Percentiles rank a stretch among this genome's conserved stretches.
These are phyloP conservation scores for Dipteronia sinensis DNA, from an alignment of 345 rosid genomes.

Conservation along the genomic window DNA sequence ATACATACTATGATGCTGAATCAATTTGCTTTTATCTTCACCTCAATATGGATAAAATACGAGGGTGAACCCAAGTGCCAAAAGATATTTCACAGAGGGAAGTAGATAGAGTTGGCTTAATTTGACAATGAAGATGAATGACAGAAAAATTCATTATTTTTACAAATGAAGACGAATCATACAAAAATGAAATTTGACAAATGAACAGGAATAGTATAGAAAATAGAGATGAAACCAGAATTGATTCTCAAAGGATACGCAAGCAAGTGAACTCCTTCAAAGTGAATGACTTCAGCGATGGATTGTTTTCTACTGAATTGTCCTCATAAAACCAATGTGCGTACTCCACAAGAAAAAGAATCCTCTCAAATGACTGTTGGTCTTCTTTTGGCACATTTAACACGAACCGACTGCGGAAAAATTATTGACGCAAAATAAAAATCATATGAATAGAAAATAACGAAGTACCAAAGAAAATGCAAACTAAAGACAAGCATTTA, in stretches of 20 bases:
- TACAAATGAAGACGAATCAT: slow-evolving; percentile 4
- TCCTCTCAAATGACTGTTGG: slow-evolving; percentile 95
- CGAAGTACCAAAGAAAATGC: background rate
- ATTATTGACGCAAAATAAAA: background rate
- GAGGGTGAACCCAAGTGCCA: background rate
- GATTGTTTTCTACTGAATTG: slow-evolving; percentile 89
- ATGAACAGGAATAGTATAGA: slow-evolving; percentile 4
- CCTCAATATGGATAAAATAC: background rate
- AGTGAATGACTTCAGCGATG: slow-evolving; percentile 78
- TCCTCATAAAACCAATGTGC: slow-evolving; percentile 99
- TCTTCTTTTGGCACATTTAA: slow-evolving; percentile 98
- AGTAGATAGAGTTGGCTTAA: background rate
- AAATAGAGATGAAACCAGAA: slow-evolving; percentile 11
- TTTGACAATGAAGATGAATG: slow-evolving; percentile 7
- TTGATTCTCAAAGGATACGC: slow-evolving; percentile 58
- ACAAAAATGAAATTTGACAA: slow-evolving; percentile 7
- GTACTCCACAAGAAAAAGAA: slow-evolving; percentile 91
- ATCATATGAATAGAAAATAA: slow-evolving; percentile 1
- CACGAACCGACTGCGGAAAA: slow-evolving; percentile 82
- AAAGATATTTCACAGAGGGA: background rate
- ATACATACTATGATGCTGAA: background rate
- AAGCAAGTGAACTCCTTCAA: slow-evolving; percentile 93
- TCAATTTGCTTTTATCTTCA: background rate
- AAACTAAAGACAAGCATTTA: background rate
- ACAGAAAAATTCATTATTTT: background rate